Conservation (phyloP, 352 stramenopile genomes). For the Blastocystis sp. region DNA sequence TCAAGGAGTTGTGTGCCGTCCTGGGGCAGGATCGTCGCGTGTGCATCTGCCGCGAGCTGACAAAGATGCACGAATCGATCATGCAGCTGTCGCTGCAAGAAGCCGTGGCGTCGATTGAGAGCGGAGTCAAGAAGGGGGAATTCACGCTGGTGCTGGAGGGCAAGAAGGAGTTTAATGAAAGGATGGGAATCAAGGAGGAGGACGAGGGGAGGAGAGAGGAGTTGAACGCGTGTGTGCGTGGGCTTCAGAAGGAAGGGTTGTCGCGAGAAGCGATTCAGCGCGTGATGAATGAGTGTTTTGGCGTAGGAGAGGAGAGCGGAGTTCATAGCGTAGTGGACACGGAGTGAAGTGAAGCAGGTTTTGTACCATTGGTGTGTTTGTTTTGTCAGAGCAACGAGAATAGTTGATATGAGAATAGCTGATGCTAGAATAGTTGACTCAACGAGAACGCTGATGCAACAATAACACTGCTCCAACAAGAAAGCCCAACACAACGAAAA, state of each 20-base stretch:
- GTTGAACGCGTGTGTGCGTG: neutral
- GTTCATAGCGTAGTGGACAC: neutral
- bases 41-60: slow-evolving; percentile 50
- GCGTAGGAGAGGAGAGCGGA: neutral
- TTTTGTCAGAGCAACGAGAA: neutral
- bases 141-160: slow-evolving; percentile 49
- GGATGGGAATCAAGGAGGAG: neutral
- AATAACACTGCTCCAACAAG: slow-evolving; percentile 74
- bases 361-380: neutral
- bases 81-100: neutral
- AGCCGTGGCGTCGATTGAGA: neutral
- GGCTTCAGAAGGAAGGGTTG: neutral
- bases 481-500: neutral
- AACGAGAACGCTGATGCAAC: neutral
- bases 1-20: neutral
- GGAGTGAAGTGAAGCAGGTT: slow-evolving; percentile 27
- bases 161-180: neutral
- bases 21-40: slow-evolving; percentile 1
- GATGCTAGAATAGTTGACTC: neutral
- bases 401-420: too few relatives aligned
- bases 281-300: slow-evolving; percentile 2
- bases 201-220: neutral
- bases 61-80: slow-evolving; percentile 44
- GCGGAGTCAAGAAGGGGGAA: slow-evolving; percentile 17
- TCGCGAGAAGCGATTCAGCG: slow-evolving; percentile 5